These are phyloP conservation scores for Diospyros lotus DNA, from an alignment of 148 eudicot species.

Conservation along the genomic window DNA sequence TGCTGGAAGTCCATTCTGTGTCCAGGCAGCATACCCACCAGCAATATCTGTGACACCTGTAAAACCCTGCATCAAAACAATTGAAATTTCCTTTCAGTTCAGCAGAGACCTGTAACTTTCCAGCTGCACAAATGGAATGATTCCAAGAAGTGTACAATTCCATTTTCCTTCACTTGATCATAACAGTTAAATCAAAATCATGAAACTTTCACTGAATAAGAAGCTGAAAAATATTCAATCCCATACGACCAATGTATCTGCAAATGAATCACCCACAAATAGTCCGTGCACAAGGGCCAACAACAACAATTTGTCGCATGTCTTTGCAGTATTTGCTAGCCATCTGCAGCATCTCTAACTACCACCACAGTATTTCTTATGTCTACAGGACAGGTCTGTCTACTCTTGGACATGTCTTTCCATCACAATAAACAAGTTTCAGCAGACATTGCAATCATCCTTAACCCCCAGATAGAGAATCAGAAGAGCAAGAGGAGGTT, in stretches of 20 bases:
- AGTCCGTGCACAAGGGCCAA: neutral
- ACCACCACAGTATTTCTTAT: too few species aligned
- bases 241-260: neutral
- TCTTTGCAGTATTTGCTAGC: neutral
- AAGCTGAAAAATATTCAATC: neutral
- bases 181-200: neutral
- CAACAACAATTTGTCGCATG: neutral
- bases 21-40: slow-evolving; percentile 73
- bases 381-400: too few species aligned
- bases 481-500: too few species aligned
- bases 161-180: neutral
- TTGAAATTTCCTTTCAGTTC: neutral
- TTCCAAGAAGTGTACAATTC: neutral
- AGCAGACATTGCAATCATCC: too few species aligned
- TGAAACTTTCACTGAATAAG: neutral
- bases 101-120: neutral
- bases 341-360: neutral
- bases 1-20: slow-evolving; percentile 43
- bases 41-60: slow-evolving; percentile 54
- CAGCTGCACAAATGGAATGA: neutral
- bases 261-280: neutral
- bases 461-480: too few species aligned
- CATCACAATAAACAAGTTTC: too few species aligned
- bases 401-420: too few species aligned
- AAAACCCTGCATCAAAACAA: slow-evolving; percentile 45